phyloP scores from a whole-genome alignment of 2,329 filamentous ascomycete genomes.

The Neonectria neomacrospora region DNA sequence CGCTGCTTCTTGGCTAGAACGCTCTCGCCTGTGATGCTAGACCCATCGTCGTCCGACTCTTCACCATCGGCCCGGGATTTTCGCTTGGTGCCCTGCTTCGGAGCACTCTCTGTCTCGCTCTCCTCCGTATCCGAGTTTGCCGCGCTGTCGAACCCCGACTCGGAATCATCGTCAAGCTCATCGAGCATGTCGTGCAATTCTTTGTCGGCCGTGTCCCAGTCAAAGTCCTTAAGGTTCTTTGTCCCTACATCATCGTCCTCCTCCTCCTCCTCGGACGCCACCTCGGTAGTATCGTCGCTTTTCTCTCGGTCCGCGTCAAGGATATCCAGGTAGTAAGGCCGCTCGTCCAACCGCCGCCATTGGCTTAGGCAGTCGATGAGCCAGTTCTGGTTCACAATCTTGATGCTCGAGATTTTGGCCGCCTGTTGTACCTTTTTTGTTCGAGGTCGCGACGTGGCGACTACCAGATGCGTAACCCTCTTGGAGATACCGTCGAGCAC shows the following conservation, averaged over 20 bases:
- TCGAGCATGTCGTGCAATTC: constrained; percentile 81
- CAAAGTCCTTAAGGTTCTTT: constrained; percentile 65
- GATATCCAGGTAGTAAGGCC: constrained; percentile 79
- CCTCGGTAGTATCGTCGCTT: constrained; percentile 49
- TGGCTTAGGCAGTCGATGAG: constrained; percentile 84
- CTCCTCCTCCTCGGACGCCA: constrained; percentile 45
- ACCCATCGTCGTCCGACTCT: constrained; percentile 49
- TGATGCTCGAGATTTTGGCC: constrained; percentile 80
- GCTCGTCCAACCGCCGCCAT: constrained; percentile 85
- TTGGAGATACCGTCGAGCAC: constrained; percentile 67
- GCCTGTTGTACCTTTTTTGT: constrained; percentile 94
- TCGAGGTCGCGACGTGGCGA: constrained; percentile 75
- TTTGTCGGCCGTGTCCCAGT: constrained; percentile 73
- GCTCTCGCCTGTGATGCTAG: constrained; percentile 50
- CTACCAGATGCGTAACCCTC: constrained; percentile 79
- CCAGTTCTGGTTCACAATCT: constrained; percentile 94
- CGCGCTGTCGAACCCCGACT: constrained; percentile 36
- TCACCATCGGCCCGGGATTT: constrained; percentile 47
- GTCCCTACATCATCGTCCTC: constrained; percentile 47
- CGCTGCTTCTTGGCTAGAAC: constrained; percentile 63
- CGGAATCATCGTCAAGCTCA: constrained; percentile 57
- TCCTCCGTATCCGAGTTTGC: constrained; percentile 45
- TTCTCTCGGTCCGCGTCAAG: constrained; percentile 72
- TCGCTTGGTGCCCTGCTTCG: constrained; percentile 48
- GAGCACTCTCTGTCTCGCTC: constrained; percentile 41